Evolutionary conservation across 192 early-diverging fungal species (phyloP).

Genomic region (Coemansia sp.): DNA sequence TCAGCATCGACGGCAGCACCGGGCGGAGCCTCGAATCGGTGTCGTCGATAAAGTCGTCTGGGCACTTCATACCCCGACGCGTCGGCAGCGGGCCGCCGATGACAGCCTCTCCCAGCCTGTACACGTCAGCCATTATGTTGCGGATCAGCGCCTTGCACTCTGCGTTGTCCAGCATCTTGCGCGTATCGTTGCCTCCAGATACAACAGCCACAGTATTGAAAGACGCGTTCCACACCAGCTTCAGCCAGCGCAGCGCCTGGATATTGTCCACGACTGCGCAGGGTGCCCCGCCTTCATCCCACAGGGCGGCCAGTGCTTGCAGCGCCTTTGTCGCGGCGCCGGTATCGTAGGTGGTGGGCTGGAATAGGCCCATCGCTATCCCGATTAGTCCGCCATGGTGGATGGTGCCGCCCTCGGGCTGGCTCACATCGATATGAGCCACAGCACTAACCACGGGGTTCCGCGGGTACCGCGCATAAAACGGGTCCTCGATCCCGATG

Average conservation of each 20-base stretch:
- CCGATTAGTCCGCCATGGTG: constrained; percentile 51
- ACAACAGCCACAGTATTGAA: constrained; percentile 71
- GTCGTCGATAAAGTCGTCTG: constrained; percentile 38
- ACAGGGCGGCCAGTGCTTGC: constrained; percentile 46
- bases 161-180: constrained; percentile 58
- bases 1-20: constrained; percentile 63
- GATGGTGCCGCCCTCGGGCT: constrained; percentile 59
- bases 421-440: constrained; percentile 67
- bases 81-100: constrained; percentile 40
- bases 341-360: constrained; percentile 22
- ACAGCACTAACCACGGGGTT: constrained; percentile 65
- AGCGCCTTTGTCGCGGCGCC: constrained; percentile 16
- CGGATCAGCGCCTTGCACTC: constrained; percentile 46
- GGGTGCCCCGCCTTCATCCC: constrained; percentile 47
- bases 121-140: constrained; percentile 62
- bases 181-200: constrained; percentile 60
- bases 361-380: constrained; percentile 45
- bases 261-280: constrained; percentile 58
- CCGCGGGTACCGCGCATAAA: constrained; percentile 60
- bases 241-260: constrained; percentile 67
- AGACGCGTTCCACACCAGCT: constrained; percentile 75
- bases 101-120: constrained; percentile 55
- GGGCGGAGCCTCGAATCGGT: constrained; percentile 19
- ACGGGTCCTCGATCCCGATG: constrained; percentile 66
- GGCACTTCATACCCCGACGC: constrained; percentile 14